Evolutionary conservation across 2,329 filamentous ascomycete species (phyloP), one percentile per base, ranked within the genome.

Genomic region (Trichoderma simmonsii): DNA sequence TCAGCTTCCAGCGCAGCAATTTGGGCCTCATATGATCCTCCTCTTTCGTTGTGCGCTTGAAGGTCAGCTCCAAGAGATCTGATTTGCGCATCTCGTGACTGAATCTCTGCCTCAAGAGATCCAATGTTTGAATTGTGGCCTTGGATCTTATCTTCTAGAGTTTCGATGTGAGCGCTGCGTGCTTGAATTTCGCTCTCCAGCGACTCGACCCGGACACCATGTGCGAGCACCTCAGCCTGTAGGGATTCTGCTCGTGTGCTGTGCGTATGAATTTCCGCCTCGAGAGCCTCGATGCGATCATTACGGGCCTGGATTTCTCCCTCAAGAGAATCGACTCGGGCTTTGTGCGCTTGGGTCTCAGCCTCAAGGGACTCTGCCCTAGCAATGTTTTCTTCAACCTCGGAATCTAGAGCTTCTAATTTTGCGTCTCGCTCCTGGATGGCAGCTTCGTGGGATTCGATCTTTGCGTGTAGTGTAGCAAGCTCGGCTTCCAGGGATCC

Each of bases 81-180:
- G 36, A 81, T 84, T 80, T 76, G 76, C 70, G 82, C 79, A 43
- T 82, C 81, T 8, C 79, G 80, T 69, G 83, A 79, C 59, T 78
- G 72, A n/a, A 79, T 54, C 18, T 79, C 74, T 11, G 81, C 75
- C 75, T 87, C 84, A 3, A 87, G 80, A 6, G 81, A 78, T 6
- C 80, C 77, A 48, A 87, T 83, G 74, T 81, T 83, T 62, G 78
- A 78, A 71, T 84, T 83, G 64, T 85, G 82, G 71, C 86, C 82
- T 64, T 82, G 79, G 34, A 86, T 79, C 71, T 84, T 79, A n/a
- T 75, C 61, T 60, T 79, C 75, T 3, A 78, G 75, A 12, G 81
- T 78, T 60, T 82, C 78, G 30, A 81, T 84, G 80, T 76, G 76
- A 69, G 82, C 79, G 34, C 82, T 81, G 15, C 79, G 80, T 66